Conservation (phyloP, 352 stramenopile species). For the Globisporangium solare region DNA sequence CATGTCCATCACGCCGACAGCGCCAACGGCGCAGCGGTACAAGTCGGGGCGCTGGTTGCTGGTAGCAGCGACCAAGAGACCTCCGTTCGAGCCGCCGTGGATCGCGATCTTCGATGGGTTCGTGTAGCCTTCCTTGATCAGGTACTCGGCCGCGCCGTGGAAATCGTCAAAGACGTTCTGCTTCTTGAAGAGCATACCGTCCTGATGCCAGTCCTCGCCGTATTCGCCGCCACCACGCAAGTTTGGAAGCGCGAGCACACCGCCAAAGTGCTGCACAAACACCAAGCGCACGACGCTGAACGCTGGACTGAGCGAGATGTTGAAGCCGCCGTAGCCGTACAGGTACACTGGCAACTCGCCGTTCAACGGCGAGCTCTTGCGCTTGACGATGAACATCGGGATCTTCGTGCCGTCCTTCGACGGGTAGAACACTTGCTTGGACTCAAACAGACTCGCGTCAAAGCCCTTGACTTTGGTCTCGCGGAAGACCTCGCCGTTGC, state of each 20-base stretch:
- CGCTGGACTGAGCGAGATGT: slow-evolving; percentile 89
- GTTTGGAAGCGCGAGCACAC: slow-evolving; percentile 91
- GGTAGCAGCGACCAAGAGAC: slow-evolving; percentile 89
- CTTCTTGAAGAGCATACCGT: slow-evolving; percentile 91
- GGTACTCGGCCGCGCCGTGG: slow-evolving; percentile 90
- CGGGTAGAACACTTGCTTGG: slow-evolving; percentile 84
- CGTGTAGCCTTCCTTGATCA: slow-evolving; percentile 88
- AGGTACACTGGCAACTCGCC: slow-evolving; percentile 88
- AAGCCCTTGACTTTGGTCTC: slow-evolving; percentile 85
- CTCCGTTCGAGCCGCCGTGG: slow-evolving; percentile 92
- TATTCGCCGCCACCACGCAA: slow-evolving; percentile 94
- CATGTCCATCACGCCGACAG: slow-evolving; percentile 96
- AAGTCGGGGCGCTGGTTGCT: slow-evolving; percentile 90
- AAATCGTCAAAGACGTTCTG: slow-evolving; percentile 96
- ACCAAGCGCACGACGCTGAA: slow-evolving; percentile 87
- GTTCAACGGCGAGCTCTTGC: slow-evolving; percentile 70
- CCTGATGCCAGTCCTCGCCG: slow-evolving; percentile 89
- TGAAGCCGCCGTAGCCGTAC: slow-evolving; percentile 95
- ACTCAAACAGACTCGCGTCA: slow-evolving; percentile 72
- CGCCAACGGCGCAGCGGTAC: slow-evolving; percentile 90
- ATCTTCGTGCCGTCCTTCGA: slow-evolving; percentile 93
- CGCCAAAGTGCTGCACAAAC: slow-evolving; percentile 90
- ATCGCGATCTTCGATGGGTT: slow-evolving; percentile 88
- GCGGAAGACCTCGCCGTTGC: slow-evolving; percentile 48
- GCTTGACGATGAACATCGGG: slow-evolving; percentile 93